These are phyloP conservation scores for Colletotrichum sp. DNA, from an alignment of 2,329 filamentous ascomycete genomes.

Conservation along the genomic window DNA sequence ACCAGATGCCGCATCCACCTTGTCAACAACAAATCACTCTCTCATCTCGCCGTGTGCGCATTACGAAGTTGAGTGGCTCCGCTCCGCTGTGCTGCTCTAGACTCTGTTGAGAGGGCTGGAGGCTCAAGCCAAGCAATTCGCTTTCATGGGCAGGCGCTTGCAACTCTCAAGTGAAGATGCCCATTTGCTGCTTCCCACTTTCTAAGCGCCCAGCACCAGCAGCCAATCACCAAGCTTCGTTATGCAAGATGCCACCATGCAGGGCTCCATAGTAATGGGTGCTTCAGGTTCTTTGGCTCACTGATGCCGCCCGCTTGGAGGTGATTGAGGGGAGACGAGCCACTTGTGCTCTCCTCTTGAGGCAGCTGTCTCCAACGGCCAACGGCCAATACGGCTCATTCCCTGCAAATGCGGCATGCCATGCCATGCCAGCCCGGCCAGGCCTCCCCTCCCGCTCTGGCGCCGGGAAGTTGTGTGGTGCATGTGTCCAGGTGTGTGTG, in stretches of 20 bases:
- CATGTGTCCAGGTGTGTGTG: background rate
- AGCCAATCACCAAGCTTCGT: slow-evolving; percentile 23
- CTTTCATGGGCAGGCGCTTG: slow-evolving; percentile 21
- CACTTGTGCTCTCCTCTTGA: background rate
- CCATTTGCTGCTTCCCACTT: slow-evolving; percentile 8
- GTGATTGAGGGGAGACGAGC: background rate
- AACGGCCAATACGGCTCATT: background rate
- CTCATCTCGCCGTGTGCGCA: slow-evolving; percentile 7
- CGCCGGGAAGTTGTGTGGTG: background rate
- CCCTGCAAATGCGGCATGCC: background rate
- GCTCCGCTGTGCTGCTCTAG: background rate
- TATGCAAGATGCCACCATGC: slow-evolving; percentile 21
- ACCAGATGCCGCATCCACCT: slow-evolving; percentile 1
- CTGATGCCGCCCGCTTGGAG: slow-evolving; percentile 1
- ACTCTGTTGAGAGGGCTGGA: background rate
- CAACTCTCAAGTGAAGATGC: slow-evolving; percentile 15
- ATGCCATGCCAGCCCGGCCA: slow-evolving; percentile 9
- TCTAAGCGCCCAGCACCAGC: slow-evolving; percentile 21
- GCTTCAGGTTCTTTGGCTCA: slow-evolving; percentile 14
- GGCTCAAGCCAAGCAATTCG: slow-evolving; percentile 11
- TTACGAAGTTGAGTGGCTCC: slow-evolving; percentile 11
- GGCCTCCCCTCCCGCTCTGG: slow-evolving; percentile 7
- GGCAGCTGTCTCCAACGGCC: slow-evolving; percentile 2
- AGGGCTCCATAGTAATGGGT: slow-evolving; percentile 9
- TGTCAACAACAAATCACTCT: background rate